These are phyloP conservation scores for Hypoxylon sp. DNA, from an alignment of 2,329 filamentous ascomycete genomes.

Conservation along the genomic window DNA sequence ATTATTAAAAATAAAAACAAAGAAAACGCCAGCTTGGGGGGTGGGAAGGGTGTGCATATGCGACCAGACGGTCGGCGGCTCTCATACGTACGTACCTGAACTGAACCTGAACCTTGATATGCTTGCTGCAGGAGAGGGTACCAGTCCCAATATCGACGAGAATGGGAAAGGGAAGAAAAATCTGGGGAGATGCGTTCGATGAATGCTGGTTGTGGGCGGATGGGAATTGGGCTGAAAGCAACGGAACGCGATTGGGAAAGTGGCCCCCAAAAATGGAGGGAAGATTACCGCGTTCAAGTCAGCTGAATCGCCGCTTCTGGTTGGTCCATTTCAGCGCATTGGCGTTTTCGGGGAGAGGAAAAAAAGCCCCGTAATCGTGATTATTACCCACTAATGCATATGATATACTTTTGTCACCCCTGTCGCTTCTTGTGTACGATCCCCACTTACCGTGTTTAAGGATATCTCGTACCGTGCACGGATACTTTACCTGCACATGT, in stretches of 20 bases:
- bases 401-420: slow-evolving; percentile 29
- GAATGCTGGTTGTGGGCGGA: slow-evolving; percentile 37
- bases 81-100: slow-evolving; percentile 45
- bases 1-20: slow-evolving; percentile 34
- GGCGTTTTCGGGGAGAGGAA: slow-evolving; percentile 32
- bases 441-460: slow-evolving; percentile 12
- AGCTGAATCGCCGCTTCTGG: slow-evolving; percentile 23
- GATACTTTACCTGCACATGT: slow-evolving; percentile 1
- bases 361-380: slow-evolving; percentile 38
- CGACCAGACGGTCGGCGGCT: slow-evolving; percentile 44
- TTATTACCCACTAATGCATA: slow-evolving; percentile 37
- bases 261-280: slow-evolving; percentile 35
- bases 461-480: slow-evolving; percentile 4
- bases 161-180: slow-evolving; percentile 44
- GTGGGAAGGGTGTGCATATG: slow-evolving; percentile 44
- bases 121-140: slow-evolving; percentile 42
- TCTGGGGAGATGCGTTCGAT: slow-evolving; percentile 42
- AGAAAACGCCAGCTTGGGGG: slow-evolving; percentile 30
- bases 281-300: slow-evolving; percentile 44
- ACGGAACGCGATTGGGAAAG: slow-evolving; percentile 39
- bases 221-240: slow-evolving; percentile 42
- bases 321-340: slow-evolving; percentile 27
- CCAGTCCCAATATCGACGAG: slow-evolving; percentile 44
- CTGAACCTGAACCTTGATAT: slow-evolving; percentile 32
- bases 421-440: slow-evolving; percentile 5